Conservation (phyloP, 805 yeast species). For the Nakazawaea anatomiae region DNA sequence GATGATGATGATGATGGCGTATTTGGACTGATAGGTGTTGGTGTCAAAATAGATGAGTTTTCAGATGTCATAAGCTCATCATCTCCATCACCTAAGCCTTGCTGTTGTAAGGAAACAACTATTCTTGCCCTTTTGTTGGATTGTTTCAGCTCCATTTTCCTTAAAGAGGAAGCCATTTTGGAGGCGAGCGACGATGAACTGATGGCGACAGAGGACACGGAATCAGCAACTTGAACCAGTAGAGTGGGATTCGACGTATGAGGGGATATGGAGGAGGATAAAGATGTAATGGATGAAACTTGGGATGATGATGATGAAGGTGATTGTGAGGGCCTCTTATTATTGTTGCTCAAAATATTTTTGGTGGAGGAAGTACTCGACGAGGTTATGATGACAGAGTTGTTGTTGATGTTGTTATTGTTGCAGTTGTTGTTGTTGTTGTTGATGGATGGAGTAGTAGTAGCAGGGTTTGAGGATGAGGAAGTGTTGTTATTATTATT, state of each 20-base stretch:
- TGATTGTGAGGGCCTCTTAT: neutral
- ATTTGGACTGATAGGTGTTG: constrained; percentile 4
- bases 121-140: constrained; percentile 5
- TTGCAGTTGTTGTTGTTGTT: neutral
- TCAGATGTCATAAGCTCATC: neutral
- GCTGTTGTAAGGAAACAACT: neutral
- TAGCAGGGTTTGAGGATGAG: no score
- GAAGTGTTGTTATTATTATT: no score
- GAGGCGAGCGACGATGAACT: neutral
- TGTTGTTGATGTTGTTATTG: neutral
- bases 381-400: neutral
- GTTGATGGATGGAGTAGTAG: neutral
- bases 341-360: neutral
- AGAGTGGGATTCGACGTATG: no score
- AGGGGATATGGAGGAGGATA: no score
- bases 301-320: neutral
- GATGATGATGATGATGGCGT: neutral
- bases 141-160: neutral
- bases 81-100: neutral
- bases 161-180: neutral
- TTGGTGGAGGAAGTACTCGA: neutral
- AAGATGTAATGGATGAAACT: neutral
- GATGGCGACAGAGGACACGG: no score
- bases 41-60: neutral
- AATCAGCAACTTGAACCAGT: no score